Evolutionary conservation across 2,329 filamentous ascomycete genomes (phyloP).

Genomic region (Chaetomium strumarium): DNA sequence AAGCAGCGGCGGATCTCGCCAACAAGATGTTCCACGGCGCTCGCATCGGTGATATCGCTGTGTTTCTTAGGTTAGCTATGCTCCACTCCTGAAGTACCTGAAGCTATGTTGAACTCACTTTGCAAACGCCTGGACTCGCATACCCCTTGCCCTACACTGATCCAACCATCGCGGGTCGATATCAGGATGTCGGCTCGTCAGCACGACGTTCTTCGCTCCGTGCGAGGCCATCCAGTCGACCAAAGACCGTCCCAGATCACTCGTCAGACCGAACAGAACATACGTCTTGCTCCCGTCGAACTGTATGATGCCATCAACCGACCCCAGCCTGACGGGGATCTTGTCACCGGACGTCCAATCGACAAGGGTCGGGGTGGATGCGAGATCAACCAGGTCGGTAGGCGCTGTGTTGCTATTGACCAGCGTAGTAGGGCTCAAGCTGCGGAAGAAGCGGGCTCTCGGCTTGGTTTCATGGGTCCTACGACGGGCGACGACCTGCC

Average conservation of each 20-base stretch:
- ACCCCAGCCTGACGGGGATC: background rate
- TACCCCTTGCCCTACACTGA: constrained; percentile 12
- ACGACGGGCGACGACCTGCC: no score
- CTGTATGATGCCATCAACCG: background rate
- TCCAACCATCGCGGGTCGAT: constrained; percentile 23
- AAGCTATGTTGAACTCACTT: no score
- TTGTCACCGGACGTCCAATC: background rate
- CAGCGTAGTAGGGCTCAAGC: no score
- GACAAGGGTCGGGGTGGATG: background rate
- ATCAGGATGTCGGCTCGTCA: constrained; percentile 31
- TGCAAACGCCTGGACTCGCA: constrained; percentile 4
- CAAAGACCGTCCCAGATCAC: constrained; percentile 28
- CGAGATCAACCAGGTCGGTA: no score
- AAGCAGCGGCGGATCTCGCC: constrained; percentile 1
- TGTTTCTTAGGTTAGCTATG: background rate
- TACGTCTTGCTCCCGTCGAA: constrained; percentile 28
- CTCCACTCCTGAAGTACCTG: no score
- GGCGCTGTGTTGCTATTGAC: no score
- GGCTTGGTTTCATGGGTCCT: no score
- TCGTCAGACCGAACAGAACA: constrained; percentile 27
- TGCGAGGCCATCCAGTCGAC: constrained; percentile 29
- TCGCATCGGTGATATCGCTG: constrained; percentile 19
- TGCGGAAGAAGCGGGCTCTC: no score
- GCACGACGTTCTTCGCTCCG: constrained; percentile 27
- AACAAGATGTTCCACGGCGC: background rate